phyloP scores from a whole-genome alignment of 225 moss, liverwort and hornwort genomes.

The Asterella californica region DNA sequence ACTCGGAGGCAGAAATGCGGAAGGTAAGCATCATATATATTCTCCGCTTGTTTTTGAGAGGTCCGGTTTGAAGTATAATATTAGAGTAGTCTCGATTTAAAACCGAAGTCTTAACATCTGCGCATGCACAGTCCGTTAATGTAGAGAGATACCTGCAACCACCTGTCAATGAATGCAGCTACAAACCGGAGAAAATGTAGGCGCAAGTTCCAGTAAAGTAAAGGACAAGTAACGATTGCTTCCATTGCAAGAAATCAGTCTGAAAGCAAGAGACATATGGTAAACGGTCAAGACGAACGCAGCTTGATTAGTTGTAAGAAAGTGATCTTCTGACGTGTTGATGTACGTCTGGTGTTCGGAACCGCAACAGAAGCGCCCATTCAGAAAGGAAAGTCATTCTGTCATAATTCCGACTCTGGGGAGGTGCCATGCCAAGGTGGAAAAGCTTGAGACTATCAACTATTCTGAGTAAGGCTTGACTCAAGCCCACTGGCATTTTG shows the following conservation, averaged over 20 bases:
- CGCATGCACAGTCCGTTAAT: not conserved
- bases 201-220: not conserved
- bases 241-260: no score
- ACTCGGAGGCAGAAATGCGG: not conserved
- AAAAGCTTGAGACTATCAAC: not conserved
- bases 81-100: not conserved
- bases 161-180: not conserved
- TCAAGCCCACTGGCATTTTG: not conserved
- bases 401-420: not conserved
- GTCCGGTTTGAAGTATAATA: not conserved
- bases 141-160: not conserved
- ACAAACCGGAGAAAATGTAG: not conserved
- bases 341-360: not conserved
- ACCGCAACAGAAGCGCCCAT: not conserved
- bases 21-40: not conserved
- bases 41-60: not conserved
- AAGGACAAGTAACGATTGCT: not conserved
- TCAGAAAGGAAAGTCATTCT: not conserved
- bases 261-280: not conserved
- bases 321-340: not conserved
- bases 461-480: not conserved
- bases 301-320: not conserved
- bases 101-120: not conserved
- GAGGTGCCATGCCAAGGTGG: not conserved
- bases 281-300: not conserved